phyloP scores from a whole-genome alignment of 805 yeast genomes.

The Candida saitoana region DNA sequence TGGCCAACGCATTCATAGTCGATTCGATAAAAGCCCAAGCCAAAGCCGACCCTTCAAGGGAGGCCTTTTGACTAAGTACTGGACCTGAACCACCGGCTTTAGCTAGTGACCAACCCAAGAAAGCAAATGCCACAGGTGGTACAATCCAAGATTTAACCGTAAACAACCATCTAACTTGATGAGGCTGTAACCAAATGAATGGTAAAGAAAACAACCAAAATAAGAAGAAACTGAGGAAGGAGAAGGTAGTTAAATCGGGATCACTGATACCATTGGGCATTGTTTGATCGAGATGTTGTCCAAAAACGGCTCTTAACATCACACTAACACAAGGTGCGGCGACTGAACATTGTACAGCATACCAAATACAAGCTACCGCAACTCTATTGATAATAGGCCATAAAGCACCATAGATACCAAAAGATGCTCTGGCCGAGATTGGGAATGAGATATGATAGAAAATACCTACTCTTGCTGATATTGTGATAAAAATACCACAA shows the following conservation, averaged over 20 bases:
- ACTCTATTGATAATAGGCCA: constrained; percentile 91
- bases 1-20: constrained; percentile 76
- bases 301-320: constrained; percentile 74
- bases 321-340: constrained; percentile 78
- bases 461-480: constrained; percentile 77
- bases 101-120: constrained; percentile 77
- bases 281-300: constrained; percentile 54
- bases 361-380: constrained; percentile 86
- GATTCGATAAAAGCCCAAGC: constrained; percentile 83
- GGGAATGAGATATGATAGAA: constrained; percentile 83
- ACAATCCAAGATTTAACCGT: constrained; percentile 74
- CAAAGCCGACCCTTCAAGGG: constrained; percentile 54
- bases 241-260: constrained; percentile 65
- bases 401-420: constrained; percentile 80
- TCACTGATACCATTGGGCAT: constrained; percentile 60
- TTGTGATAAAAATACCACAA: constrained; percentile 63
- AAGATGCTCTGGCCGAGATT: constrained; percentile 72
- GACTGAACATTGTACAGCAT: constrained; percentile 78
- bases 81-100: constrained; percentile 80
- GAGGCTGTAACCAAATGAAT: constrained; percentile 77
- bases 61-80: constrained; percentile 50
- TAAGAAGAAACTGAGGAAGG: constrained; percentile 70
- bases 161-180: constrained; percentile 76
- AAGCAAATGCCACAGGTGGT: constrained; percentile 80
- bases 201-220: constrained; percentile 82